Conservation (phyloP, 331 rosid species). For the Telfairia occidentalis region DNA sequence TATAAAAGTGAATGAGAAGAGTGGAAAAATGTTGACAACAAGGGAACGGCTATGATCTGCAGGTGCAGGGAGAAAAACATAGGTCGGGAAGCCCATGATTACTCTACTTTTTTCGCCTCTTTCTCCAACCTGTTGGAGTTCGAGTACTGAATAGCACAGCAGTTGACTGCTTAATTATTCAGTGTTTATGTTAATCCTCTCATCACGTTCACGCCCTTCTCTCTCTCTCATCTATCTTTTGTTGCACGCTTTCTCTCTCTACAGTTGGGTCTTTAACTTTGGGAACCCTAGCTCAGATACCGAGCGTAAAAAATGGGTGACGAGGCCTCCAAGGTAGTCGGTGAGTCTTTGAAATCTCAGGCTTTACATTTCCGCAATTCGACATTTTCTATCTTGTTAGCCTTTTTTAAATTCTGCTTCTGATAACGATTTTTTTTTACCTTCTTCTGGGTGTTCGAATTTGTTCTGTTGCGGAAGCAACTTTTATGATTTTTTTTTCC, state of each 20-base stretch:
- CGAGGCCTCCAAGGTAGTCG: slow-evolving; percentile 5
- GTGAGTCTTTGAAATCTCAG: not conserved
- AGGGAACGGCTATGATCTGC: not conserved
- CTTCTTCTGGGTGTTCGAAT: not conserved
- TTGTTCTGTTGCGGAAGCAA: not conserved
- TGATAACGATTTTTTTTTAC: not conserved
- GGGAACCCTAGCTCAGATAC: not conserved
- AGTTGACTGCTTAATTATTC: not conserved
- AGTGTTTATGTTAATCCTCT: not conserved
- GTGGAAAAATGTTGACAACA: not conserved
- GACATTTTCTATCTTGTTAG: not conserved
- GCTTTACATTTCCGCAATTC: not conserved
- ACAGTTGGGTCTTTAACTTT: not conserved
- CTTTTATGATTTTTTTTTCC: not conserved
- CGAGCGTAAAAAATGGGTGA: not conserved
- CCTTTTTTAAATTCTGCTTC: not conserved
- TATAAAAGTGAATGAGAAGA: not conserved
- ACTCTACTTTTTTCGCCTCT: not conserved
- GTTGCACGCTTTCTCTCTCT: slow-evolving; percentile 9
- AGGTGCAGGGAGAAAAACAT: not conserved
- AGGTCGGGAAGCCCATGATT: not conserved
- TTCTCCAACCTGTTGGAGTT: not conserved
- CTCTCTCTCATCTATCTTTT: not conserved
- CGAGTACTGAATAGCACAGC: not conserved
- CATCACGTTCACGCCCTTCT: not conserved